Evolutionary conservation across 2,329 filamentous ascomycete species (phyloP).

Genomic region (Neoascochyta sp.): DNA sequence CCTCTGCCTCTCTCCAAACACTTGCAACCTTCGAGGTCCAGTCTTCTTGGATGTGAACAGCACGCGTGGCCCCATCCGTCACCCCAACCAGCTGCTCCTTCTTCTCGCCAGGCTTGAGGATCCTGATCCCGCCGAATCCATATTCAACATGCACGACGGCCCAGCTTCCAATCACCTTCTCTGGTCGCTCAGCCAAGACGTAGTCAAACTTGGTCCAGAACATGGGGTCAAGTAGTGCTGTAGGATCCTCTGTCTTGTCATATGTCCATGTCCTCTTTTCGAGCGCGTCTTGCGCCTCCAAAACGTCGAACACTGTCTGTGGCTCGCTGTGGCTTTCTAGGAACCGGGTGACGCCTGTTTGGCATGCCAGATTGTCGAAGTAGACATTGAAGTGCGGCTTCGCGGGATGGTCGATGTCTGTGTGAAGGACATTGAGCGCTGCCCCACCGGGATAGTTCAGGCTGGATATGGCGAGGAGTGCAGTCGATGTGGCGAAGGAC

Average conservation of each 20-base stretch:
- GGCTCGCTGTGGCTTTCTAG: conserved; percentile 39
- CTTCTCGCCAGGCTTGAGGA: conserved; percentile 45
- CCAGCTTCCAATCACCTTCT: conserved; percentile 51
- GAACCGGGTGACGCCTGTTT: conserved; percentile 61
- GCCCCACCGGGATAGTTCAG: conserved; percentile 92
- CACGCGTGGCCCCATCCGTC: conserved; percentile 11
- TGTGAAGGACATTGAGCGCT: conserved; percentile 56
- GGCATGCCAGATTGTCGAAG: conserved; percentile 59
- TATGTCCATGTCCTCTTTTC: conserved; percentile 49
- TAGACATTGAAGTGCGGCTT: conserved; percentile 43
- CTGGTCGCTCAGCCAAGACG: conserved; percentile 52
- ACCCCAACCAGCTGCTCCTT: conserved; percentile 15
- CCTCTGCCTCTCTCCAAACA: conserved; percentile 31
- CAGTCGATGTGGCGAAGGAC: conserved; percentile 59
- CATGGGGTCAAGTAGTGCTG: conserved; percentile 43
- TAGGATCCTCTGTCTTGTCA: conserved; percentile 57
- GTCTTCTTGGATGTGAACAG: conserved; percentile 10
- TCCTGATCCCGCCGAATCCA: conserved; percentile 49
- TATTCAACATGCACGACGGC: conserved; percentile 48
- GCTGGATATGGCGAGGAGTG: conserved; percentile 72
- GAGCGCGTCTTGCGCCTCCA: conserved; percentile 17
- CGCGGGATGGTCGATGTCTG: conserved; percentile 11
- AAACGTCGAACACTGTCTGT: conserved; percentile 25
- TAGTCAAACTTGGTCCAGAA: conserved; percentile 62
- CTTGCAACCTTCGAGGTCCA: conserved; percentile 17